Percentiles rank a stretch among this genome's conserved stretches.
These are phyloP conservation scores for Brassica hybrid DNA, from an alignment of 441 rosid genomes.

Conservation along the genomic window DNA sequence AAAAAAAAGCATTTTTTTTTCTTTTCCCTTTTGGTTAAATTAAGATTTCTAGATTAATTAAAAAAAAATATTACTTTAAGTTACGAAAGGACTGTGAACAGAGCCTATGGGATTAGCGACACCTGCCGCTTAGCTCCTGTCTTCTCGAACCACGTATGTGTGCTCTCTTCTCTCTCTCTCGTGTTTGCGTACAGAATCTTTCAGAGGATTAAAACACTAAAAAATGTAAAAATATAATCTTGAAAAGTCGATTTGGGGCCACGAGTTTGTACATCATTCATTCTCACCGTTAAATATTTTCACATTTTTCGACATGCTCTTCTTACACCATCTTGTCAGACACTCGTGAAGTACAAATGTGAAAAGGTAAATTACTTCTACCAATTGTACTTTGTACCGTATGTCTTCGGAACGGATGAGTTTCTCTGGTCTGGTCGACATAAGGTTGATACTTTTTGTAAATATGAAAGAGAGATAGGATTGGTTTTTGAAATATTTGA, in stretches of 20 bases:
- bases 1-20: constrained; percentile 6
- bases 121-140: constrained; percentile 52
- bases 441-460: background rate
- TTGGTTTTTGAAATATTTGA: constrained; percentile 8
- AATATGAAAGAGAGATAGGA: constrained; percentile 2
- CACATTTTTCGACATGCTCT: background rate
- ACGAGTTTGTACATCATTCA: constrained; percentile 31
- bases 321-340: background rate
- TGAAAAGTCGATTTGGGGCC: too few species aligned
- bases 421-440: constrained; percentile 23
- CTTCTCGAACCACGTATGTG: constrained; percentile 47
- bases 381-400: background rate
- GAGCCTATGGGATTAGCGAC: constrained; percentile 46
- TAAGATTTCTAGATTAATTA: constrained; percentile 2
- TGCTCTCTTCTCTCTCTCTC: constrained; percentile 6
- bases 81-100: constrained; percentile 23
- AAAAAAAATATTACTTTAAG: background rate
- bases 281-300: constrained; percentile 3
- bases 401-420: background rate
- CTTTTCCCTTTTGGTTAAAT: constrained; percentile 30
- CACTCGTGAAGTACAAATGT: background rate
- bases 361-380: background rate
- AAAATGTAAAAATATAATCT: background rate
- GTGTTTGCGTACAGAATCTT: constrained; percentile 19
- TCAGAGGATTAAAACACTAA: constrained; percentile 9